A percentile compares a stretch with the other conserved stretches of the same genome.
These are phyloP conservation scores for Saccharomyces jurei DNA, from an alignment of 805 yeast genomes.

Conservation along the genomic window DNA sequence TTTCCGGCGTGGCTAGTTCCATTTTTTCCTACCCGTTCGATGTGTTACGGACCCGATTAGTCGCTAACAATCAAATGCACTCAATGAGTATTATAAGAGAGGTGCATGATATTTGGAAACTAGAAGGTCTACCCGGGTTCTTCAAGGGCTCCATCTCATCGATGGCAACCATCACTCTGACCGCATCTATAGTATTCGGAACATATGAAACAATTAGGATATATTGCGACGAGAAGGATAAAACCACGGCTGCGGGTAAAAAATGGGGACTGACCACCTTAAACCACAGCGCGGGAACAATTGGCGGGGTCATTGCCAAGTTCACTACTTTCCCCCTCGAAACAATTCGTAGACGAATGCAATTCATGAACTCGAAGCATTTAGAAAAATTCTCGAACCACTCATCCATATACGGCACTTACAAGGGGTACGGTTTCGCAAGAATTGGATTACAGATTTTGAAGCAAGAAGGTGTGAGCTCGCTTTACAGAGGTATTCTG, in stretches of 20 bases:
- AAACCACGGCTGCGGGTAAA: conserved; percentile 6
- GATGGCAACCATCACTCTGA: conserved; percentile 55
- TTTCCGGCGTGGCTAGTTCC: conserved; percentile 73
- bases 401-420: conserved; percentile 13
- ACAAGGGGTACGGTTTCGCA: conserved; percentile 20
- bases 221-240: conserved; percentile 33
- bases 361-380: conserved; percentile 37
- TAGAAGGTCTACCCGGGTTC: conserved; percentile 41
- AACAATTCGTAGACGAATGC: conserved; percentile 68
- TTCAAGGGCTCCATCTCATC: conserved; percentile 44
- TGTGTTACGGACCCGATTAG: conserved; percentile 76
- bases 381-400: conserved; percentile 15
- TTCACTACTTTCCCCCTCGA: conserved; percentile 78
- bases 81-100: conserved; percentile 19
- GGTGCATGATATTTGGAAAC: conserved; percentile 26
- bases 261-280: conserved; percentile 13
- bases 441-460: conserved; percentile 35
- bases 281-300: conserved; percentile 57
- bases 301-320: conserved; percentile 74
- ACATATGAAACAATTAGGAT: conserved; percentile 42
- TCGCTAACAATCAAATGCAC: conserved; percentile 44
- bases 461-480: conserved; percentile 49
- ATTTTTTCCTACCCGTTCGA: conserved; percentile 80
- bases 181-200: conserved; percentile 70
- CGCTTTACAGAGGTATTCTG: conserved; percentile 67